Base-by-base conservation (phyloP, 345 rosid genomes). In the Arabidopsis suecica region DNA sequence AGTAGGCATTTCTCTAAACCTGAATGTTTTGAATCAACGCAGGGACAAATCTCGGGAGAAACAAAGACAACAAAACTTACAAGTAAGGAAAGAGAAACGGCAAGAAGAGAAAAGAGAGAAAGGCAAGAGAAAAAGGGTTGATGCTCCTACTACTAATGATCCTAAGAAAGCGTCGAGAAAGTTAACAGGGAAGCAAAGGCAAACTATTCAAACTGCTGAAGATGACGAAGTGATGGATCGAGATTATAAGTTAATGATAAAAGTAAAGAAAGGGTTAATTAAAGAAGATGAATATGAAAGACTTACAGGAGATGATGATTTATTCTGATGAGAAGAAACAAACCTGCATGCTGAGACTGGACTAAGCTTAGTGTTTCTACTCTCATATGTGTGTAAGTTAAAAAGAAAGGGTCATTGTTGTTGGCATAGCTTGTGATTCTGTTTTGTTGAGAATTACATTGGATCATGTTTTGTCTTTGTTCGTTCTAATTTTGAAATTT, bases 11-110 rank as follows among this genome's bases (percentile, higher is more conserved):
- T 57, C 11, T 14, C 41, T 12, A 6, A 66, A 58, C 40, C 54
- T 50, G 63, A 40, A 59, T 66, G 49, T 75, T 69, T 56, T 49
- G 16, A 71, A 40, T 54, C 45, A 74, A 57, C 51, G 20, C 77
- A 89, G 97, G 93, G 97, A 95, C 60, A 95, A 85, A 81, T 78
- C 74, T 71, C 87, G 99, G 45, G 93, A 95, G 89, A 95, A 86
- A 63, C 97, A 92, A 78, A 87, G 99, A 68, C 73, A 73, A 75
- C 84, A 84, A 83, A 89, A 88, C 79, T 65, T 90, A 85, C 85
- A 25, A 72, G 78, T 18, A 32, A 92, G 84, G 84, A 90, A 85
- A 83, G 93, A 83, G 76, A 80, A 79, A 56, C 69, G 73, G 45
- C 50, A 79, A 74, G 75, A 65, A 77, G 87, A 86, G 70, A 87